phyloP scores from a whole-genome alignment of 1,139 yeast genomes.

The Saccharomyces pastorianus region DNA sequence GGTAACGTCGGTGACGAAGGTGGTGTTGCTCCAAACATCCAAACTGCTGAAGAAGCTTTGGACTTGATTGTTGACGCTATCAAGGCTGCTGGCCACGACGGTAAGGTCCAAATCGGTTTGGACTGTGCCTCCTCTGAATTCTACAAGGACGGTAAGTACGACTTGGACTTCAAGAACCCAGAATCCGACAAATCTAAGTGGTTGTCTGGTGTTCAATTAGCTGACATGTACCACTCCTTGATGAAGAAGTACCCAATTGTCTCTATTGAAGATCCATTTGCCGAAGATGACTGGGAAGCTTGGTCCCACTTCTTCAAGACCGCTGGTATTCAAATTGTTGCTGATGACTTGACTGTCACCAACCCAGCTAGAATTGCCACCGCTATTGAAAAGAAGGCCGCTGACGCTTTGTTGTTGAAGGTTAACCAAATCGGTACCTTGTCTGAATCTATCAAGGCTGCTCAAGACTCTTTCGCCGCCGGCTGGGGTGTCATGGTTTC shows the following conservation, averaged over 20 bases:
- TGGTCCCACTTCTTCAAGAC: slow-evolving; percentile 81
- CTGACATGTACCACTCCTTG: slow-evolving; percentile 70
- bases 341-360: slow-evolving; percentile 96
- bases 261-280: slow-evolving; percentile 95
- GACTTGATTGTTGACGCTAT: slow-evolving; percentile 85
- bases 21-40: slow-evolving; percentile 97
- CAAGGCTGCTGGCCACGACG: slow-evolving; percentile 86
- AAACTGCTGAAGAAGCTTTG: slow-evolving; percentile 88
- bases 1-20: slow-evolving; percentile 99
- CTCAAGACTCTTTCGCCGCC: slow-evolving; percentile 80
- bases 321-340: slow-evolving; percentile 79
- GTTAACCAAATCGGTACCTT: slow-evolving; percentile 93
- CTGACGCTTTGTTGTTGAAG: slow-evolving; percentile 87
- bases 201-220: slow-evolving; percentile 80
- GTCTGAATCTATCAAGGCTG: slow-evolving; percentile 88
- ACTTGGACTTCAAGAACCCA: slow-evolving; percentile 94
- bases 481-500: slow-evolving; percentile 98
- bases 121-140: slow-evolving; percentile 96
- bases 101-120: slow-evolving; percentile 80
- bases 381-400: slow-evolving; percentile 92
- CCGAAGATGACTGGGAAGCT: slow-evolving; percentile 98
- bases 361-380: slow-evolving; percentile 88
- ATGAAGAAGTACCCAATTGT: slow-evolving; percentile 89
- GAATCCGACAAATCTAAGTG: slow-evolving; percentile 80
- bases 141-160: slow-evolving; percentile 92